Evolutionary conservation across 2,329 filamentous ascomycete genomes (phyloP).

Genomic region (Cercospora janseana): DNA sequence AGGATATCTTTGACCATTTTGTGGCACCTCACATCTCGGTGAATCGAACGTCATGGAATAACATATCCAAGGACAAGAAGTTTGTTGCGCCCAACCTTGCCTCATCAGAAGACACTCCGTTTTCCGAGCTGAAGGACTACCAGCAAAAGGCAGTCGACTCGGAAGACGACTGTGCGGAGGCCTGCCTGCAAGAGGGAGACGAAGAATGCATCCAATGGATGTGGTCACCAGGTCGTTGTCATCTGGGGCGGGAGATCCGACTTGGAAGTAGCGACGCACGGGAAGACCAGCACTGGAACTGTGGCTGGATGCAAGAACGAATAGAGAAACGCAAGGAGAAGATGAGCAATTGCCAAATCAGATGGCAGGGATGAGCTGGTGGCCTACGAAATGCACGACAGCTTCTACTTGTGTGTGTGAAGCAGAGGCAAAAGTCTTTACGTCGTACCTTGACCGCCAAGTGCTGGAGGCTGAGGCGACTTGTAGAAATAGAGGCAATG

Average conservation of each 20-base stretch:
- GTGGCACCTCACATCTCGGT: conserved; percentile 33
- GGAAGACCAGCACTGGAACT: conserved; percentile 33
- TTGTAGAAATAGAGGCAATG: conserved; percentile 2
- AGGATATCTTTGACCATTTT: conserved; percentile 38
- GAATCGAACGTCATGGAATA: conserved; percentile 38
- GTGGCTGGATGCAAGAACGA: conserved; percentile 36
- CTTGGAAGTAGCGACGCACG: conserved; percentile 37
- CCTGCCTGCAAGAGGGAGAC: conserved; percentile 27
- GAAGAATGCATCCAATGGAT: conserved; percentile 39
- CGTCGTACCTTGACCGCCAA: not conserved
- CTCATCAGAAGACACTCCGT: conserved; percentile 24
- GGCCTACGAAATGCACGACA: not conserved
- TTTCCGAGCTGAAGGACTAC: conserved; percentile 25
- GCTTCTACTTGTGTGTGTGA: not conserved
- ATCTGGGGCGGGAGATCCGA: conserved; percentile 35
- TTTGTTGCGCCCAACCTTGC: conserved; percentile 28
- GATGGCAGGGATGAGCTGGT: conserved; percentile 23
- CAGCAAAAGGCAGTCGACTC: conserved; percentile 32
- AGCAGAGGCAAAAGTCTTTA: not conserved
- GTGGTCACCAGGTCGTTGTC: conserved; percentile 36
- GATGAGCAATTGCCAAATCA: conserved; percentile 28
- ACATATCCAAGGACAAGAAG: conserved; percentile 34
- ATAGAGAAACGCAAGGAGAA: conserved; percentile 28
- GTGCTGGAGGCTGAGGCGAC: not conserved
- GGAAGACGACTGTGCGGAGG: conserved; percentile 33